Conservation (phyloP, 768 basidiomycete genomes). For the Mrakia blollopis region DNA sequence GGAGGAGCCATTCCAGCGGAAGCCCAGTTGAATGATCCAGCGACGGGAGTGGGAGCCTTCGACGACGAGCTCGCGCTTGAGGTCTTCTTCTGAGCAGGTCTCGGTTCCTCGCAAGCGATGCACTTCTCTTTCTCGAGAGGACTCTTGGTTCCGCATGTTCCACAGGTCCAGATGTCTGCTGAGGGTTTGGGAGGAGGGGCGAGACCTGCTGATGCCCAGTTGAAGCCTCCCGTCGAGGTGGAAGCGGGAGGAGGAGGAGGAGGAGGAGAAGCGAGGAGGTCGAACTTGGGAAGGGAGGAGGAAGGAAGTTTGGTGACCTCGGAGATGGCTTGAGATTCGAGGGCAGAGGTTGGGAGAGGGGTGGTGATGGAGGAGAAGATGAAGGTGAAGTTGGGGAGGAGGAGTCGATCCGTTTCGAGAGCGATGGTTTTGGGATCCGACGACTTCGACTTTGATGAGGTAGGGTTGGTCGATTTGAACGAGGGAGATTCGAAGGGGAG, state of each 20-base stretch:
- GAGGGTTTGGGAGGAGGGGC: conserved; percentile 9
- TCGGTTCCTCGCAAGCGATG: conserved; percentile 30
- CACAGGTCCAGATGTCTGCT: conserved; percentile 26
- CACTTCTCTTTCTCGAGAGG: conserved; percentile 4
- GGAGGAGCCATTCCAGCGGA: conserved; percentile 23
- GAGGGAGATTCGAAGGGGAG: neutral
- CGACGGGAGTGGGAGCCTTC: neutral
- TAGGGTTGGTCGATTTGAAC: neutral
- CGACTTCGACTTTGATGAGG: neutral
- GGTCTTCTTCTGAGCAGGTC: neutral
- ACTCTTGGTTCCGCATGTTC: conserved; percentile 9
- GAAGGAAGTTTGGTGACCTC: conserved; percentile 13
- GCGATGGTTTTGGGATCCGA: conserved; percentile 16
- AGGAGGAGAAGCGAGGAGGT: conserved; percentile 25
- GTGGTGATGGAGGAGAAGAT: conserved; percentile 17
- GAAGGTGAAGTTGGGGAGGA: conserved; percentile 30
- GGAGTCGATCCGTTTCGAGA: neutral
- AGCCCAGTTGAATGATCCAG: conserved; percentile 27
- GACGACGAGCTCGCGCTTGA: neutral
- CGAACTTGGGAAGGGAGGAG: conserved; percentile 16
- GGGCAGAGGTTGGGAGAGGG: conserved; percentile 15
- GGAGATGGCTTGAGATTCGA: neutral
- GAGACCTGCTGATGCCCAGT: conserved; percentile 30
- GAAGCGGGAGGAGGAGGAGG: neutral
- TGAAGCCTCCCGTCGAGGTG: conserved; percentile 16